These are phyloP conservation scores for Coelastrella sp. DNA, from an alignment of 139 green algal species.

Conservation along the genomic window DNA sequence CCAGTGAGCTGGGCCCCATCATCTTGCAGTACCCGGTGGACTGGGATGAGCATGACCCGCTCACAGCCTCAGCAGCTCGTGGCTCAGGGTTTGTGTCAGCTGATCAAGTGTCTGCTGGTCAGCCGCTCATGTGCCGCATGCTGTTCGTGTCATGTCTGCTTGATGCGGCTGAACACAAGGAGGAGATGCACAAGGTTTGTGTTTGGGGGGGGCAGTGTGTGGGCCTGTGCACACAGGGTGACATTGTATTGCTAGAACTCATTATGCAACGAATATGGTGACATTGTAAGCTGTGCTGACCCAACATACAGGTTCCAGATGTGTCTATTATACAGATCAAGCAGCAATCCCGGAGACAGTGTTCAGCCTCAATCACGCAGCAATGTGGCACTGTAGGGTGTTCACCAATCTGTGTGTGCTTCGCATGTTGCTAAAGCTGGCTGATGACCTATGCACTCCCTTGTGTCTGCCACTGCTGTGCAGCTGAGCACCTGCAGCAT, in stretches of 20 bases:
- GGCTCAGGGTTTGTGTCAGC: not conserved
- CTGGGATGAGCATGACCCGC: not conserved
- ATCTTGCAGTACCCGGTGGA: not conserved
- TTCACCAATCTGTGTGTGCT: too few species aligned
- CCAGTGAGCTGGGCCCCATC: not conserved
- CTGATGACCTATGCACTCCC: not conserved
- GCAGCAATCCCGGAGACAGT: too few species aligned
- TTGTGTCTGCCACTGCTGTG: not conserved
- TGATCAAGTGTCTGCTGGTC: not conserved
- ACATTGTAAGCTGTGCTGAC: too few species aligned
- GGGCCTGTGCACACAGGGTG: not conserved
- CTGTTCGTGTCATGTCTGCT: conserved; percentile 19
- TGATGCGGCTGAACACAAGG: not conserved
- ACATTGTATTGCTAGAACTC: not conserved
- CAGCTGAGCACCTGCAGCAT: not conserved
- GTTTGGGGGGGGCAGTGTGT: not conserved
- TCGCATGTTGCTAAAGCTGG: not conserved
- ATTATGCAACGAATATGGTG: too few species aligned
- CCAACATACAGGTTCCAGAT: too few species aligned
- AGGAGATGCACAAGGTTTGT: not conserved
- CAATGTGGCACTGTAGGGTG: too few species aligned
- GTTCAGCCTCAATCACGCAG: too few species aligned
- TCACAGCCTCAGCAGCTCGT: not conserved
- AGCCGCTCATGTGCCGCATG: not conserved
- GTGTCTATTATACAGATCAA: too few species aligned